Evolutionary conservation across 495 filamentous ascomycete genomes (phyloP), one percentile per base, ranked within the genome.

Genomic region (Lepidopterella palustris): DNA sequence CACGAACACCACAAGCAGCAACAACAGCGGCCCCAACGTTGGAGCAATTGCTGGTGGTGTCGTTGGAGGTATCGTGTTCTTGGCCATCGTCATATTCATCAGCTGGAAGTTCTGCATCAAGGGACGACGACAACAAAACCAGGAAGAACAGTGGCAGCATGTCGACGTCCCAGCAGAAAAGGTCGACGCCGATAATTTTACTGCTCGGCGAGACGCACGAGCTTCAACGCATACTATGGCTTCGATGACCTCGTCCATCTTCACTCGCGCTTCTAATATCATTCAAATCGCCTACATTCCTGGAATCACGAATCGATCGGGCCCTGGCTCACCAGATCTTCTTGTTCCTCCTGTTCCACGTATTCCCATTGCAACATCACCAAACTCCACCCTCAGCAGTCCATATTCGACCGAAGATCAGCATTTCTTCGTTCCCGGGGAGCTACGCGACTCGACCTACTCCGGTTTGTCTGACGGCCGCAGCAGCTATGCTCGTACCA

Each of bases 241-340:
- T 61, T 97, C 92, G 35, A 90, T 97, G 67, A 93, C 95, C 15
- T 96, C 92, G 9, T 97, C 92, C 51, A 89, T 97, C 55, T 83
- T 96, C 55, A 97, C 93, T 5, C 86, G 93, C 48, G 93, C 93
- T 45, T 97, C 92, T 59, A 97, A 98, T 75, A 89, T 98, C 70
- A 98, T 98, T 61, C 93, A 97, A 74, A 98, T 98, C 71, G 93
- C 95, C 45, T 98, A 97, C 72, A 97, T 98, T 63, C 93, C 93
- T 50, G 93, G 93, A 47, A 92, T 97, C 69, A 97, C 91, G 56
- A 97, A 97, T 74, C 82, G 93, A 48, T 90, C 91, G 3, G 84
- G 87, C 1, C 87, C 88, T 9, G 82, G 87, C 27, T 90, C 88
- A 0, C 90, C 90, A 8, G 86, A 84, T 31, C 76, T 89, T n/a